phyloP scores from a whole-genome alignment of 345 rosid species.

The Punica granatum region DNA sequence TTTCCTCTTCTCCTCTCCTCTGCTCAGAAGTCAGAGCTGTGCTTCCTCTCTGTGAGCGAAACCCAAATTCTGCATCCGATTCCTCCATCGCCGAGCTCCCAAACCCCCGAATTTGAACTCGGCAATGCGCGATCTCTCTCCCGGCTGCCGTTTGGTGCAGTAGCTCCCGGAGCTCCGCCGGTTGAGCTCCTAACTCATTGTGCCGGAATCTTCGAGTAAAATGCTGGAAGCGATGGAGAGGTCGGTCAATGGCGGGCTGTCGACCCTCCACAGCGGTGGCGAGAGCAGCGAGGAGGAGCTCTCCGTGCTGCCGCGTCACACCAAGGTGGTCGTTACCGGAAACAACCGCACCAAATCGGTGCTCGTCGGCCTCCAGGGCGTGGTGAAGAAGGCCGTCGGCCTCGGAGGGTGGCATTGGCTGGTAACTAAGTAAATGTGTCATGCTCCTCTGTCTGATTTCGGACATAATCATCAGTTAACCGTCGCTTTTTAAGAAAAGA shows the following conservation, averaged over 20 bases:
- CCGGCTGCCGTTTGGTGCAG: not conserved
- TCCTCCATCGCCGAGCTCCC: not conserved
- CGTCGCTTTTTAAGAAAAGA: not conserved
- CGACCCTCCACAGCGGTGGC: conserved; percentile 59
- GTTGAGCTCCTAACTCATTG: not conserved
- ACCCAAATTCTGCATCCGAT: not conserved
- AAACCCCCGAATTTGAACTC: not conserved
- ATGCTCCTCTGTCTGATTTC: conserved; percentile 1
- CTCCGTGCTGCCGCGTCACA: conserved; percentile 86
- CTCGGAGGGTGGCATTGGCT: conserved; percentile 99
- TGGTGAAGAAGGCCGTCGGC: conserved; percentile 93
- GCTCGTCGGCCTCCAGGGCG: conserved; percentile 92
- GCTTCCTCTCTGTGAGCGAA: conserved; percentile 1
- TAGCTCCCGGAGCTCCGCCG: conserved; percentile 2
- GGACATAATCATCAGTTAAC: not conserved
- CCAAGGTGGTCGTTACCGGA: conserved; percentile 91
- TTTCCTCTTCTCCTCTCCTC: not conserved
- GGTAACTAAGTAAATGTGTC: conserved; percentile 26
- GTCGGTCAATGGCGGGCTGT: conserved; percentile 57
- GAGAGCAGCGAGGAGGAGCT: conserved; percentile 90
- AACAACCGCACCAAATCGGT: conserved; percentile 98
- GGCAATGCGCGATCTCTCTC: conserved; percentile 14
- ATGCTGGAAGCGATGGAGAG: conserved; percentile 67
- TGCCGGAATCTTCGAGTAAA: conserved; percentile 9
- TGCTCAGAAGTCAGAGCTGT: not conserved